Base-by-base conservation (phyloP, 805 yeast genomes). In the Candida mattraensis region DNA sequence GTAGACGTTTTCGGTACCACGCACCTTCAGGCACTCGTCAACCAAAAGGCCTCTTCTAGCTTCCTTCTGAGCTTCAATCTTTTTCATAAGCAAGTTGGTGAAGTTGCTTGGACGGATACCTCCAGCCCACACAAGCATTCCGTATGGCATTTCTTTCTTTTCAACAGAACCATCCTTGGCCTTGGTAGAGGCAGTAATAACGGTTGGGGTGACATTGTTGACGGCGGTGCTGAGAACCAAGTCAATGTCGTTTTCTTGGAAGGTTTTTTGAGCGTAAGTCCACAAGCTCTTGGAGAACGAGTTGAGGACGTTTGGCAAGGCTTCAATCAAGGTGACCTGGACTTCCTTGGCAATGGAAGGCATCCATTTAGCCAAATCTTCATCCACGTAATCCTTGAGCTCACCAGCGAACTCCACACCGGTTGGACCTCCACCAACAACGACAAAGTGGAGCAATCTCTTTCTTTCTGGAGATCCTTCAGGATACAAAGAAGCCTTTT, bases 321-420 rank as follows among this genome's bases (percentile, higher is more conserved):
- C 78, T 58, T 73, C 78, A 30, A 73, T 70, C 36, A 73, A 63
- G 33, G 74, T 63, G 33, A 72, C 72, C 42, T 69, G 63, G 42
- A 73, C 60, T 50, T 73, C 78, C 39, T 51, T 55, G 42, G 75
- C 72, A 38, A 73, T 66, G 53, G 69, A 75, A 18, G 78, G 78
- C 67, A 72, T 70, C 76, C 76, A 71, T 52, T 66, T 67, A 46
- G 56, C 58, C 58, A 73, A 64, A 54, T 73, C 78, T 58, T 72
- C 76, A 56, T 72, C 78, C 39, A 73, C 67, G 63, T 72, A 73
- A 55, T 73, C 78, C 57, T 72, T 76, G 45, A 73, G 53, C 52
- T 73, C 78, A 50, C 76, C 78, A 37, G 78, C 78, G 35, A 70
- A 71, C 51, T 73, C 78, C 39, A 73, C 78, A 59, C 78, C 78